These are phyloP conservation scores for Torrubiella hemipterigena DNA, from an alignment of 2,329 filamentous ascomycete genomes.

Conservation along the genomic window DNA sequence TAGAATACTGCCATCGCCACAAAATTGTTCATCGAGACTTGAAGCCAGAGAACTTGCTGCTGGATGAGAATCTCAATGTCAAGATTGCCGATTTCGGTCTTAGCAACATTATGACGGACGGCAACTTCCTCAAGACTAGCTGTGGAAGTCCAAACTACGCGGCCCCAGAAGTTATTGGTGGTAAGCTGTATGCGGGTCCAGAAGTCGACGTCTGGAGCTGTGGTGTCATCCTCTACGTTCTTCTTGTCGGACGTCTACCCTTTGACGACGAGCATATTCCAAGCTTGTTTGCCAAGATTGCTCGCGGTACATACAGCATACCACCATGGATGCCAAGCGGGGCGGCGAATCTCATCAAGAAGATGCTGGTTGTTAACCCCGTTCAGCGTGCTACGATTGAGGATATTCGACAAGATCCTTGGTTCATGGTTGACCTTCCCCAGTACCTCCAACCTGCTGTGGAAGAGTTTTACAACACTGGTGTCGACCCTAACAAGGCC, in stretches of 20 bases:
- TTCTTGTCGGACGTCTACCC: constrained; percentile 71
- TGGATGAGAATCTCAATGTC: constrained; percentile 92
- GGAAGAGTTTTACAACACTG: constrained; percentile 87
- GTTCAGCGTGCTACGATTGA: constrained; percentile 89
- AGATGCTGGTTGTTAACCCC: constrained; percentile 91
- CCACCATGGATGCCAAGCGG: constrained; percentile 84
- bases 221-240: constrained; percentile 78
- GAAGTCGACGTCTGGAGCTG: constrained; percentile 99
- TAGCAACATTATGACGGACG: constrained; percentile 99
- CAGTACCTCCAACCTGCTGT: constrained; percentile 76
- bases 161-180: constrained; percentile 93
- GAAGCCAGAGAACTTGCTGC: constrained; percentile 91
- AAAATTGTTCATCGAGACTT: constrained; percentile 97
- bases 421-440: constrained; percentile 83
- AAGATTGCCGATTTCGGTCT: constrained; percentile 98
- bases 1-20: constrained; percentile 97
- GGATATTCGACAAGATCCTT: constrained; percentile 85
- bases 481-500: constrained; percentile 84
- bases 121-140: constrained; percentile 97
- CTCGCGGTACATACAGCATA: constrained; percentile 83
- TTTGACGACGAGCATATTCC: constrained; percentile 99
- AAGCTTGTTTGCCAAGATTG: constrained; percentile 94
- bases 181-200: constrained; percentile 91
- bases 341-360: constrained; percentile 71
- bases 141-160: constrained; percentile 98